Conservation (phyloP, 768 basidiomycete species). For the Rhodosporidiobolus odoratus region DNA sequence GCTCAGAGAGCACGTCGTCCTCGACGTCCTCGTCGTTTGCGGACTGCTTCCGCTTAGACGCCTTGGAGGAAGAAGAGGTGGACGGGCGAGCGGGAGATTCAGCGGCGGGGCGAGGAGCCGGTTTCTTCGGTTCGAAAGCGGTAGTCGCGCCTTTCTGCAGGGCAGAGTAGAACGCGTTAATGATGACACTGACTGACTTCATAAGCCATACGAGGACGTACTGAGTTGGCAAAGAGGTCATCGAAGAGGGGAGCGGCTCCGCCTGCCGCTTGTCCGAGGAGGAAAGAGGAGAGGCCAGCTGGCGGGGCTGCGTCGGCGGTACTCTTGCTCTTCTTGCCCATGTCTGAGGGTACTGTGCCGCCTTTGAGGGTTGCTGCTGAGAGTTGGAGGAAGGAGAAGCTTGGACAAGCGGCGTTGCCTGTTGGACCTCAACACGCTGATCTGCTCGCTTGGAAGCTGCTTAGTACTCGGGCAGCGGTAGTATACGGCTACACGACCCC, state of each 20-base stretch:
- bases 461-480: too few relatives aligned
- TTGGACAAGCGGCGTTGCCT: not conserved
- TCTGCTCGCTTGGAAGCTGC: too few relatives aligned
- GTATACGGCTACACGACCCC: too few relatives aligned
- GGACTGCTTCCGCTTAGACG: not conserved
- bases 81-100: not conserved
- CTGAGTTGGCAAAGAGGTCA: conserved; percentile 36
- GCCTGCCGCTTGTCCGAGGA: conserved; percentile 19
- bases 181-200: not conserved
- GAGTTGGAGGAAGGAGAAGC: not conserved
- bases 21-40: conserved; percentile 16
- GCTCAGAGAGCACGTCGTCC: conserved; percentile 26
- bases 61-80: not conserved
- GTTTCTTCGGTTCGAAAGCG: conserved; percentile 24
- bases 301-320: not conserved
- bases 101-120: not conserved
- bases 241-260: conserved; percentile 28
- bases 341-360: too few relatives aligned
- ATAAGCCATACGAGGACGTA: not conserved
- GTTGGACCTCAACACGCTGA: too few relatives aligned
- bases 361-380: not conserved
- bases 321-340: conserved; percentile 25
- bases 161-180: not conserved
- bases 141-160: conserved; percentile 25
- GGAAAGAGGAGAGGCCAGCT: conserved; percentile 26